Evolutionary conservation across 371 early-diverging fungal genomes (phyloP).

Genomic region (Chytridium lagenaria): DNA sequence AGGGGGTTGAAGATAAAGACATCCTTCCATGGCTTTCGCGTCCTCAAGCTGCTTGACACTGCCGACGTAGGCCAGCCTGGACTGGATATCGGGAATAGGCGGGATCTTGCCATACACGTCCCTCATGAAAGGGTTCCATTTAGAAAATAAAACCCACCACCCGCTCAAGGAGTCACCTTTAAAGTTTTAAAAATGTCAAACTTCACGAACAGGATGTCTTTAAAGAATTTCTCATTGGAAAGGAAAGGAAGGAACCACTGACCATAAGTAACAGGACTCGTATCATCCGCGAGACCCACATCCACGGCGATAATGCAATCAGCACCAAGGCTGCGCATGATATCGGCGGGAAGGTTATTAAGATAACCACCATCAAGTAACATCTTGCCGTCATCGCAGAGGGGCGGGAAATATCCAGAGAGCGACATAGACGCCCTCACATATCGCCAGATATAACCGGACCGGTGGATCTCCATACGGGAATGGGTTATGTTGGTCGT

Average conservation of each 20-base stretch:
- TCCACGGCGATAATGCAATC: constrained; percentile 97
- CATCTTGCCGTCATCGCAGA: constrained; percentile 95
- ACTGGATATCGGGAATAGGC: constrained; percentile 97
- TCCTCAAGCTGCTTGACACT: constrained; percentile 89
- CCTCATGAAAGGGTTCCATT: constrained; percentile 58
- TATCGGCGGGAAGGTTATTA: constrained; percentile 97
- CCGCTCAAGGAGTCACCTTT: constrained; percentile 90
- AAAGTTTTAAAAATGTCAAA: neutral
- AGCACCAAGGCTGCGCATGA: constrained; percentile 92
- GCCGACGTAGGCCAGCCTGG: constrained; percentile 95
- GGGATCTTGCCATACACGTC: constrained; percentile 70
- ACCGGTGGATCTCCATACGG: constrained; percentile 89
- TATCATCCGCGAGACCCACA: constrained; percentile 91
- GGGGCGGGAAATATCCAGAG: constrained; percentile 90
- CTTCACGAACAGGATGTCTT: neutral
- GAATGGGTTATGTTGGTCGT: constrained; percentile 97
- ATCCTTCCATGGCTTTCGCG: constrained; percentile 84
- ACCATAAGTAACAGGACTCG: constrained; percentile 84
- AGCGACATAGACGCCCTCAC: constrained; percentile 99
- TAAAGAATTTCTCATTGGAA: no score
- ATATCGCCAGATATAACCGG: constrained; percentile 97
- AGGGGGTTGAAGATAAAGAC: constrained; percentile 88
- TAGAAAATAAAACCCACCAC: constrained; percentile 90
- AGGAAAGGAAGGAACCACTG: no score
- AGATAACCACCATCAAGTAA: constrained; percentile 99